Conservation (phyloP, 2,329 filamentous ascomycete genomes). For the Claviceps arundinis region DNA sequence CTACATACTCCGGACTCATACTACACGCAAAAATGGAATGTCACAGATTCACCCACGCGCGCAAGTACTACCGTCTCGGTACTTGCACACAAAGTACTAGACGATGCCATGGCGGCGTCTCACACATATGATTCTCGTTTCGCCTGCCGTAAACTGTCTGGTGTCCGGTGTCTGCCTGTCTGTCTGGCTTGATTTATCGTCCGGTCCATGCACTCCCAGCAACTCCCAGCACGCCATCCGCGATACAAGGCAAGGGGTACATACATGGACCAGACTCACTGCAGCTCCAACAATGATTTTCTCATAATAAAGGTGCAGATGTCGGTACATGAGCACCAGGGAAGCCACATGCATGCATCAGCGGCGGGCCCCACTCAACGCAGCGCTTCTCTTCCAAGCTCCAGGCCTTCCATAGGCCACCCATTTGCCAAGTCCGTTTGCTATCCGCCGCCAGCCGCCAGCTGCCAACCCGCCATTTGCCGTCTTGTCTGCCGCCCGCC, state of each 20-base stretch:
- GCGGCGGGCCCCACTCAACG: background rate
- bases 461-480: background rate
- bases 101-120: background rate
- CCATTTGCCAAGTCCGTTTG: background rate
- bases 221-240: no score
- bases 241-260: no score
- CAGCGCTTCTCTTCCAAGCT: background rate
- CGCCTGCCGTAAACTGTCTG: background rate
- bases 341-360: no score
- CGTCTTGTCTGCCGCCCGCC: no score
- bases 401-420: background rate
- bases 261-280: no score
- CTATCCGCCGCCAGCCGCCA: conserved; percentile 10
- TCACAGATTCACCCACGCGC: background rate
- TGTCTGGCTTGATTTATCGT: no score
- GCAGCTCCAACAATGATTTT: no score
- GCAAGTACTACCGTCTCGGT: background rate
- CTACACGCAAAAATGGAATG: background rate
- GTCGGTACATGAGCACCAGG: no score
- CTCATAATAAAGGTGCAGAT: no score
- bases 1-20: background rate
- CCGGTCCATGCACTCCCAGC: no score
- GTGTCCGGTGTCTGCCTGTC: no score
- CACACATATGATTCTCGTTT: background rate
- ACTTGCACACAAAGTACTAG: background rate